Base-by-base conservation (phyloP, 305 asterid species). In the Fraxinus xanthoxyloides region DNA sequence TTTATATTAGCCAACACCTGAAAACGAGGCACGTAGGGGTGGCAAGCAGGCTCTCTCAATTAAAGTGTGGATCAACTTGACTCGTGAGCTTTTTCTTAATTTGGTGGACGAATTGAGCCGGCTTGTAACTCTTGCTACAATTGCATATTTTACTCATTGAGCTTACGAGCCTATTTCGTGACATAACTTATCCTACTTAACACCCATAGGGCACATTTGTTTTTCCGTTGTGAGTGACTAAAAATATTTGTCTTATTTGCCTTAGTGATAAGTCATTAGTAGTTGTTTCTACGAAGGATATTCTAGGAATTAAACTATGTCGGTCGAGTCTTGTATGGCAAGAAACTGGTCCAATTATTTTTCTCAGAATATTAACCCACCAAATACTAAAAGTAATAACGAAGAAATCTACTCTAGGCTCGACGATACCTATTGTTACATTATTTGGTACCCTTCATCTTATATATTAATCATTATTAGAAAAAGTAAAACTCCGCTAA, bases 261-360 rank as follows among this genome's bases (percentile, higher is more conserved):
- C 63, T 35, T 17, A 4, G 63, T 4, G 40, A 76, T 0, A 43
- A 26, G 72, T 51, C 80, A n/a, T 26, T 54, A 51, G 80, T 13
- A 70, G 34, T 77, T 54, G 10, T 28, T n/a, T 19, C n/a, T 9
- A 75, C 51, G 69, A 59, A 15, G 84, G 31, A 81, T 81, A 63
- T 76, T 63, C 80, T 8, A 61, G 76, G 80, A 69, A 81, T 76
- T 59, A 61, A 40, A 81, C 77, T 63, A 0, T 77, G 51, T 81
- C 76, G 76, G 80, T 40, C 30, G 82, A 63, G 82, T 76, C 77
- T 80, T 77, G 70, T 1, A 40, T 17, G 56, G 56, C 56, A 46
- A 46, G 7, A 46, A 46, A 46, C 56, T 46, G 19, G 19, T 46
- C 4, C 54, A 12, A 12, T 12, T 9, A 1, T 7, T 40, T 40